These are phyloP conservation scores for Raphanus raphanistrum DNA, from an alignment of 345 rosid species.

Conservation along the genomic window DNA sequence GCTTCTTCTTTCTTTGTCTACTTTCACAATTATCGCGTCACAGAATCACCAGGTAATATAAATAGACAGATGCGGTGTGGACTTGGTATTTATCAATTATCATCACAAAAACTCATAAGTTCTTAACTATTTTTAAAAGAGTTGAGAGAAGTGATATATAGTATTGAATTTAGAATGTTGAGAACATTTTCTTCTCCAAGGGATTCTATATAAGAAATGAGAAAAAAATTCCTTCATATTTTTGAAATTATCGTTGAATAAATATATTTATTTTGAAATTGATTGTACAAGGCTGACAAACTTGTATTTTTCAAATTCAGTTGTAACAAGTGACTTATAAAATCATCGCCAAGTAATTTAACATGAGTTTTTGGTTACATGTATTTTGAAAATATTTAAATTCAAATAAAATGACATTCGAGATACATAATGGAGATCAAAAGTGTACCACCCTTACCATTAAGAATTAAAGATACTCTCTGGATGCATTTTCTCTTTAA, in stretches of 20 bases:
- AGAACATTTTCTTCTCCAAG: neutral
- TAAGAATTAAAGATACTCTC: neutral
- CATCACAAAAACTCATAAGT: neutral
- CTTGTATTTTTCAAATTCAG: neutral
- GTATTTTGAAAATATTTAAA: neutral
- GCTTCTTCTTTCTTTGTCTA: conserved; percentile 5
- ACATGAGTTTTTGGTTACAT: neutral
- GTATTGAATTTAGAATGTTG: neutral
- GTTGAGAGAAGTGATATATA: neutral
- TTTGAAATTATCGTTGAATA: neutral
- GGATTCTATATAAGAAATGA: neutral
- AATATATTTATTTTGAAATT: neutral
- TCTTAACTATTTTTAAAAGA: neutral
- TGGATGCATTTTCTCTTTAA: neutral
- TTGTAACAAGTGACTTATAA: neutral
- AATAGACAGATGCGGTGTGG: neutral
- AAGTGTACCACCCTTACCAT: neutral
- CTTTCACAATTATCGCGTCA: neutral
- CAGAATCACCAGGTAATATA: neutral
- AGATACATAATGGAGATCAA: neutral
- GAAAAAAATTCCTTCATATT: neutral
- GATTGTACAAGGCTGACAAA: neutral
- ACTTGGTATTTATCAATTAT: conserved; percentile 11
- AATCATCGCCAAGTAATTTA: neutral
- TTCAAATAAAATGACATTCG: neutral